Base-by-base conservation (phyloP, 2,329 filamentous ascomycete genomes). In the Setomelanomma holmii region DNA sequence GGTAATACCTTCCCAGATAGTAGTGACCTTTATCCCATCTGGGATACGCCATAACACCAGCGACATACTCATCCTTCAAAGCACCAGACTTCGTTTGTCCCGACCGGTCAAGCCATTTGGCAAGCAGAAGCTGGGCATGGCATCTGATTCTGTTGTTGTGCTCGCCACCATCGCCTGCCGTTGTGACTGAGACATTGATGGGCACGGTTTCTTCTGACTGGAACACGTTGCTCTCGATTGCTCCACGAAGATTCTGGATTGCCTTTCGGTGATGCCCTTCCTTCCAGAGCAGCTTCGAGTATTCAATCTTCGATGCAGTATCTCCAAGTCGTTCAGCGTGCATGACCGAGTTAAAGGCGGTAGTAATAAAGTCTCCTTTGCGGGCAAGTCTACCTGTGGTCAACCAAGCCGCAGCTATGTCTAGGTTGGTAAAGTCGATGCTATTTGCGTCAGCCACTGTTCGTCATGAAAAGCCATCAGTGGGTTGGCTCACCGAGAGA, bases 1-100 rank as follows among this genome's bases (percentile, higher is more conserved):
- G 96, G 82, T 99, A 99, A 75, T 98, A 92, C 40, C 93, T 91
- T 4, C 95, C 95, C 8, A 99, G 84, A 72, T 97, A 96, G 73
- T 98, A 99, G 71, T 98, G 93, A 0, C 91, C 93, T 75, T 97
- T 98, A 71, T 99, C 95, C 93, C 93, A 99, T 45, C 86, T 86
- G 4, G 80, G 77, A 57, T 73, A 78, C 2, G 85, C 86, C 68
- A 84, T 87, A n/a, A 89, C 85, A 1, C 93, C 93, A 60, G 89
- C 85, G 56, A 92, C 88, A 66, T 97, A 99, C 21, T 70, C 67
- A 17, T 72, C 68, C 68, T 91, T 90, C 58, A 98, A 83, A 4
- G 90, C 86, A 39, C 86, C 84, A 4, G 91, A 90, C 66, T 96
- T 90, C 1, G 92, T 96, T 73, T 98, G 93, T 4, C 95, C 95